A percentile compares a stretch with the other conserved stretches of the same genome.
Evolutionary conservation across 495 filamentous ascomycete species (phyloP).

Genomic region (Hyaloscypha variabilis): DNA sequence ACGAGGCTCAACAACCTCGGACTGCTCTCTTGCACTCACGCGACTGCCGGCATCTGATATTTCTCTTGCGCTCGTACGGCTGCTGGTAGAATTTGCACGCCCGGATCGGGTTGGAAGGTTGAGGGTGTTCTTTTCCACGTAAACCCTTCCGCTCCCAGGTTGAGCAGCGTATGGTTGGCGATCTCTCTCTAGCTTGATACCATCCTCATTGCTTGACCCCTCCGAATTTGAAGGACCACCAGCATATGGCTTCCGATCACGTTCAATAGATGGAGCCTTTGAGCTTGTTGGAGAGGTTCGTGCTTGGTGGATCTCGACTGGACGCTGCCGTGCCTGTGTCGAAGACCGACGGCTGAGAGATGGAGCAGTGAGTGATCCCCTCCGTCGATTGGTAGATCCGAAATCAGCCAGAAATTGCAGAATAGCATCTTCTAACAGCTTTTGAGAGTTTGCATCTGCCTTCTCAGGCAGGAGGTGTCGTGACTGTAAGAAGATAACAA

Average conservation of each 20-base stretch:
- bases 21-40: not conserved
- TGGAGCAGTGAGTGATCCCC: constrained; percentile 23
- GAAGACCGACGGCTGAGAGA: constrained; percentile 24
- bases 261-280: constrained; percentile 29
- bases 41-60: not conserved
- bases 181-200: constrained; percentile 31
- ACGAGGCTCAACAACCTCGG: not conserved
- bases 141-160: constrained; percentile 26
- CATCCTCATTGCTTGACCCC: constrained; percentile 25
- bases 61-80: constrained; percentile 8
- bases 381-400: constrained; percentile 22
- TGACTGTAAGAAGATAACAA: constrained; percentile 34
- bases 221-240: constrained; percentile 22
- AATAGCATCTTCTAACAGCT: constrained; percentile 27
- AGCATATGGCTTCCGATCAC: constrained; percentile 30
- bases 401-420: constrained; percentile 29
- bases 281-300: constrained; percentile 22
- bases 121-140: constrained; percentile 15
- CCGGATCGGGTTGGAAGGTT: constrained; percentile 2
- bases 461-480: constrained; percentile 66
- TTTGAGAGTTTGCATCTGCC: constrained; percentile 24
- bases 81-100: constrained; percentile 28
- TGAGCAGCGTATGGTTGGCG: constrained; percentile 33
- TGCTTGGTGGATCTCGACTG: constrained; percentile 30
- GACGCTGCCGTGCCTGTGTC: constrained; percentile 17